These are phyloP conservation scores for Monosporozyma aerobia DNA, from an alignment of 805 yeast species.

Conservation along the genomic window DNA sequence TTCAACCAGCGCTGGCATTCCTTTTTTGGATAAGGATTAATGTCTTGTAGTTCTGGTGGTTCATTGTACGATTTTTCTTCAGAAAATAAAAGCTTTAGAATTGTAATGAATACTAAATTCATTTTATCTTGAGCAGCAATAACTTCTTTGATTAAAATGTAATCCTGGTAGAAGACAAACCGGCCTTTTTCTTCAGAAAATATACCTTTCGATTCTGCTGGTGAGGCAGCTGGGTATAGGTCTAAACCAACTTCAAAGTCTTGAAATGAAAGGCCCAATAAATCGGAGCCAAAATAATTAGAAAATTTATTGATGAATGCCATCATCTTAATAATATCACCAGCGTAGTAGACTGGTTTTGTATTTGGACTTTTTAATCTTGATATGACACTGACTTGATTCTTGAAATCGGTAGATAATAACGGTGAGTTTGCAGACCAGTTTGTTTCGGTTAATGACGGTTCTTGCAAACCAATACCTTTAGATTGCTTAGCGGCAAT, in stretches of 20 bases:
- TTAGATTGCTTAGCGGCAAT: background rate
- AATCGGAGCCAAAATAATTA: slow-evolving; percentile 13
- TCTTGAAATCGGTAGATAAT: slow-evolving; percentile 13
- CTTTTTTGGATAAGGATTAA: slow-evolving; percentile 9
- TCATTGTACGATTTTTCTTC: slow-evolving; percentile 10
- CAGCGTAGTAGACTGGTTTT: slow-evolving; percentile 17
- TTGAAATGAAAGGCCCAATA: slow-evolving; percentile 17
- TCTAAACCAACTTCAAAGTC: slow-evolving; percentile 22
- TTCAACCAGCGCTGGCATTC: slow-evolving; percentile 7
- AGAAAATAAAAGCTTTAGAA: slow-evolving; percentile 13
- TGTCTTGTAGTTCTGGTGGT: slow-evolving; percentile 11
- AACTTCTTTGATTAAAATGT: slow-evolving; percentile 15
- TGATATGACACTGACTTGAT: slow-evolving; percentile 14
- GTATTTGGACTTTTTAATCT: slow-evolving; percentile 16
- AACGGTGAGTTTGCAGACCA: slow-evolving; percentile 25
- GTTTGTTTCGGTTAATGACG: slow-evolving; percentile 13
- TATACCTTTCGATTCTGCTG: slow-evolving; percentile 12
- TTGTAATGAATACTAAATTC: slow-evolving; percentile 16
- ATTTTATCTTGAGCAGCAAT: slow-evolving; percentile 17
- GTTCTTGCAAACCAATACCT: slow-evolving; percentile 14
- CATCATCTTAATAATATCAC: slow-evolving; percentile 15
- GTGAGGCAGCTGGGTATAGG: slow-evolving; percentile 15
- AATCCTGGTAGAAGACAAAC: slow-evolving; percentile 15
- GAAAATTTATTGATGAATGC: slow-evolving; percentile 18
- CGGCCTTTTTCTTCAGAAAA: slow-evolving; percentile 4